A percentile compares a stretch with the other conserved stretches of the same genome.
phyloP scores from a whole-genome alignment of 345 rosid species.

The Linum tenue region DNA sequence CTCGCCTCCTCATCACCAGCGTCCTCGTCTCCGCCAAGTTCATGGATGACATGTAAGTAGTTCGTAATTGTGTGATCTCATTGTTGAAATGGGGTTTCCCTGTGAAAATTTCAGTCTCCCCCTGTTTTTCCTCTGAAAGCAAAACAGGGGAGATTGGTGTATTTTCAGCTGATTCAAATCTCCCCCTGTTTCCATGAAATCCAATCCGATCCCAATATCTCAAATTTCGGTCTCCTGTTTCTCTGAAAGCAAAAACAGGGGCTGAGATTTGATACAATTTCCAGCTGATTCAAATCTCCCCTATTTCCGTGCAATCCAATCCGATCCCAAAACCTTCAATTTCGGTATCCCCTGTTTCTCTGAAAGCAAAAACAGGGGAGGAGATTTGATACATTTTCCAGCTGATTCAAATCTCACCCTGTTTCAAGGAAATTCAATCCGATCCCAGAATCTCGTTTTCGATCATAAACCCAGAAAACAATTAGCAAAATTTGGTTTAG shows the following conservation, averaged over 20 bases:
- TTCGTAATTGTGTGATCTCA: constrained; percentile 6
- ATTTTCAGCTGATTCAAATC: not conserved
- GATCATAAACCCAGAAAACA: not conserved
- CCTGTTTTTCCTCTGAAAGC: not conserved
- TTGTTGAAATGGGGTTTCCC: not conserved
- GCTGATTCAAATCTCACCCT: not conserved
- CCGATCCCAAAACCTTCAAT: not conserved
- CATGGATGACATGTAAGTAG: constrained; percentile 92
- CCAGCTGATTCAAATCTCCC: not conserved
- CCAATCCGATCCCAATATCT: not conserved
- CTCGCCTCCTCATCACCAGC: constrained; percentile 74
- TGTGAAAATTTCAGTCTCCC: not conserved
- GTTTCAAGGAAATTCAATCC: not conserved
- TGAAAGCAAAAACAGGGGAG: not conserved
- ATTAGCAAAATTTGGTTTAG: not conserved
- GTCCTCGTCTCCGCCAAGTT: constrained; percentile 83
- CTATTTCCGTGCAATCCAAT: not conserved
- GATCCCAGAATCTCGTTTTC: not conserved
- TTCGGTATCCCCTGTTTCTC: not conserved
- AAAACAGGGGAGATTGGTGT: not conserved
- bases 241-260: not conserved
- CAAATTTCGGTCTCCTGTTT: not conserved
- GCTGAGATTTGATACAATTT: too few relatives aligned
- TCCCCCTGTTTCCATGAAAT: not conserved
- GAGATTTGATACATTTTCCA: not conserved